These are phyloP conservation scores for Entophlyctis luteolus DNA, from an alignment of 192 early-diverging fungal species.

Conservation along the genomic window DNA sequence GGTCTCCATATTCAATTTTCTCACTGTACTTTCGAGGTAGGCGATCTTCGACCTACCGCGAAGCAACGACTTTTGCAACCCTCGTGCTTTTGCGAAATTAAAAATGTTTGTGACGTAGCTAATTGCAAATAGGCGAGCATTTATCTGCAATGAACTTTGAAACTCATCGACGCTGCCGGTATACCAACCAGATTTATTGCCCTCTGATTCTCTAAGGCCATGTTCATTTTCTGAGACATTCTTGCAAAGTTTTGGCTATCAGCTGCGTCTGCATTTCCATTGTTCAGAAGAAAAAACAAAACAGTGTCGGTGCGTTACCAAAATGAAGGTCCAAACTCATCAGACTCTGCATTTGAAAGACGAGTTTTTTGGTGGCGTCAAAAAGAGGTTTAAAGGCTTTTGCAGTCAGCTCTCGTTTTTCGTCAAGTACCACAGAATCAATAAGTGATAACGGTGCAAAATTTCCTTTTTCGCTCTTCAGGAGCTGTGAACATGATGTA, in stretches of 20 bases:
- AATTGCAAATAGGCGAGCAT: constrained; percentile 37
- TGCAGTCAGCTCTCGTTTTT: background rate
- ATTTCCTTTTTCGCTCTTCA: no score
- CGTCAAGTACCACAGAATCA: background rate
- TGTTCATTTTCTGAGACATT: constrained; percentile 14
- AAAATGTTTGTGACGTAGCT: constrained; percentile 42
- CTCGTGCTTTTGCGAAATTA: constrained; percentile 40
- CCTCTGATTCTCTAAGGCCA: constrained; percentile 14
- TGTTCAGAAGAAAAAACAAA: background rate
- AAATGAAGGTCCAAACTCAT: background rate
- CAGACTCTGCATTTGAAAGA: constrained; percentile 2
- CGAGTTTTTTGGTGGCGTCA: constrained; percentile 12
- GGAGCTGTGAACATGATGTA: no score
- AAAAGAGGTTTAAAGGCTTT: constrained; percentile 12
- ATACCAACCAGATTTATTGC: constrained; percentile 5
- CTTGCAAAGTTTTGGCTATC: constrained; percentile 7
- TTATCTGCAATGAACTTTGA: constrained; percentile 20
- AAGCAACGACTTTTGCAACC: constrained; percentile 30
- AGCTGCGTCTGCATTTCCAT: constrained; percentile 1
- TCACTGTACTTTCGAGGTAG: constrained; percentile 38
- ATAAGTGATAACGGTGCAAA: background rate
- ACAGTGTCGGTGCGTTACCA: background rate
- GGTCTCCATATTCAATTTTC: background rate
- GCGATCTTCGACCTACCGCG: constrained; percentile 32
- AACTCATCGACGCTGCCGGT: background rate